Percentiles rank a stretch among this genome's conserved stretches.
phyloP scores from a whole-genome alignment of 2,329 filamentous ascomycete species.

The Xylaria sp. region DNA sequence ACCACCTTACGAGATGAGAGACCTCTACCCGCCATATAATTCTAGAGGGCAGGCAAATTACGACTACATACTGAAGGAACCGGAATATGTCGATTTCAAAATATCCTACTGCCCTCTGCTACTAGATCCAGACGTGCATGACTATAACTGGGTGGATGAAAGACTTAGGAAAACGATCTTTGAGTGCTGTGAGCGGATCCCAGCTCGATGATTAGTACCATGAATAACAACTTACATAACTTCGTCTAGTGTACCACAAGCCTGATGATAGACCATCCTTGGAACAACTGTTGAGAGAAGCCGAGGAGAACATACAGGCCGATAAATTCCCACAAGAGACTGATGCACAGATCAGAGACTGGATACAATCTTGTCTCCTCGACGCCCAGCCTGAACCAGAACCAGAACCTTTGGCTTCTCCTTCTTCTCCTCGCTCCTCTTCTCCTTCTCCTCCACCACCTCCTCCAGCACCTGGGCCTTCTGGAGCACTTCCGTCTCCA shows the following conservation, averaged over 20 bases:
- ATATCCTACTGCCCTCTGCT: constrained; percentile 44
- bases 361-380: constrained; percentile 38
- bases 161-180: constrained; percentile 39
- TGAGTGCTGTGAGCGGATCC: constrained; percentile 35
- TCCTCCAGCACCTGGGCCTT: neutral
- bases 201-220: neutral
- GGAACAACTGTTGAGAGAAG: constrained; percentile 33
- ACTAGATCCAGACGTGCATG: constrained; percentile 18
- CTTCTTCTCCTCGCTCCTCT: no score
- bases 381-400: constrained; percentile 14
- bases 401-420: neutral
- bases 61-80: neutral
- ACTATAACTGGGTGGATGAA: constrained; percentile 37
- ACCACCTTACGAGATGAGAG: constrained; percentile 23
- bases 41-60: neutral
- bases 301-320: constrained; percentile 7
- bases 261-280: constrained; percentile 40
- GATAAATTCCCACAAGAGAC: constrained; percentile 31
- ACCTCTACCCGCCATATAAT: neutral
- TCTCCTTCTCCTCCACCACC: neutral
- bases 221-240: constrained; percentile 4
- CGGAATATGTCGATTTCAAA: constrained; percentile 8
- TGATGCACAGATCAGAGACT: constrained; percentile 34
- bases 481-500: neutral
- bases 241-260: constrained; percentile 39